These are phyloP conservation scores for Aquilaria agallochum DNA, from an alignment of 441 rosid genomes.

Conservation along the genomic window DNA sequence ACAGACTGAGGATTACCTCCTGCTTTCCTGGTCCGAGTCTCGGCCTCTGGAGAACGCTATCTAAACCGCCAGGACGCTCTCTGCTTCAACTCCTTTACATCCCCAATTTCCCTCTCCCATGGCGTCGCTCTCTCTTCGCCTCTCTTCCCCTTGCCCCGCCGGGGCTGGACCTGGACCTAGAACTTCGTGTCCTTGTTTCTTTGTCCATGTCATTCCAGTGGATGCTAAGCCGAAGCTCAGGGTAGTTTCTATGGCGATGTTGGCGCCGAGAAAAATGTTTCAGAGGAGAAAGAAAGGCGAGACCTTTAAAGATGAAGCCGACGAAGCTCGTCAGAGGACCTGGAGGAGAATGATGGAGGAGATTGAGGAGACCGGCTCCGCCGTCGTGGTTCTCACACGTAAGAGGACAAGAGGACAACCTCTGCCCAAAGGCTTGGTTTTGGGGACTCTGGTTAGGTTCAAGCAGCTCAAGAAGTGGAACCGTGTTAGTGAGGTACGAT, in stretches of 20 bases:
- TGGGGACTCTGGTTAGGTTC: conserved; percentile 87
- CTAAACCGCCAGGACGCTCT: too few species aligned
- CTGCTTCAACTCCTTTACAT: too few species aligned
- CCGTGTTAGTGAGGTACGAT: conserved; percentile 75
- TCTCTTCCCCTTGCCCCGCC: too few species aligned
- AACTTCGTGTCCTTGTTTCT: too few species aligned
- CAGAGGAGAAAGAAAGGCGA: conserved; percentile 71
- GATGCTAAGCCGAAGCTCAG: conserved; percentile 30
- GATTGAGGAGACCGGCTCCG: conserved; percentile 69
- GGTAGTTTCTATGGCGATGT: conserved; percentile 69
- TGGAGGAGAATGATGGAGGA: conserved; percentile 87
- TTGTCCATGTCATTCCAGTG: conserved; percentile 6
- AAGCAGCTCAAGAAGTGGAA: conserved; percentile 94
- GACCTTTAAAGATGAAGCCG: conserved; percentile 66
- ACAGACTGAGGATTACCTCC: too few species aligned
- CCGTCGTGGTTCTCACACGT: conserved; percentile 57
- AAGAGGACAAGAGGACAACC: conserved; percentile 37
- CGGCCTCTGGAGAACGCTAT: too few species aligned
- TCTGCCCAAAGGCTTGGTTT: conserved; percentile 65
- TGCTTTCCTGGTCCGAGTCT: too few species aligned
- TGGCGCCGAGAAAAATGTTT: conserved; percentile 75
- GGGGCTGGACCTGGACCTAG: too few species aligned
- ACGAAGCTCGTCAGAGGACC: conserved; percentile 71
- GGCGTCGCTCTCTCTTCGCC: too few species aligned
- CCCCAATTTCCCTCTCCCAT: too few species aligned